A percentile compares a stretch with the other conserved stretches of the same genome.
These are phyloP conservation scores for Trichoderma erinaceum DNA, from an alignment of 495 filamentous ascomycete genomes.

Conservation along the genomic window DNA sequence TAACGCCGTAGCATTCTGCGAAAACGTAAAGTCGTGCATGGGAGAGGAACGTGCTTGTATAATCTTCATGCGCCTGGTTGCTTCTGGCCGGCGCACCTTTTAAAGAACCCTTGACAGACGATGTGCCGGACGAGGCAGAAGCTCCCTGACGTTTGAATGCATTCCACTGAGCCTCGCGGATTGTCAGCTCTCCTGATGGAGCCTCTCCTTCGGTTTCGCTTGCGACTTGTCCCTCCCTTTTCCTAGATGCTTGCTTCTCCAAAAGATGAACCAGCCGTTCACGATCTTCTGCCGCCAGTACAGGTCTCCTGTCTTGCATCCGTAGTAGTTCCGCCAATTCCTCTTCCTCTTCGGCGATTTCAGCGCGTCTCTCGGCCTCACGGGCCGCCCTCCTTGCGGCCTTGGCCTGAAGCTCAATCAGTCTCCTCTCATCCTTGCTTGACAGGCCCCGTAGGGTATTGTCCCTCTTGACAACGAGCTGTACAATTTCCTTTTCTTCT, in stretches of 20 bases:
- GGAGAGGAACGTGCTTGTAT: constrained; percentile 1
- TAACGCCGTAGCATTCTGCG: constrained; percentile 11
- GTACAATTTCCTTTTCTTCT: too few species aligned
- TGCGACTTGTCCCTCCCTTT: neutral
- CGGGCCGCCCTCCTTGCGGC: too few species aligned
- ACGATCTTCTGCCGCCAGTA: too few species aligned
- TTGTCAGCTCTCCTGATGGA: neutral
- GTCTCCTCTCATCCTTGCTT: too few species aligned
- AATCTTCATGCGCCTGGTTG: constrained; percentile 3
- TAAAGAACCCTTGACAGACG: neutral
- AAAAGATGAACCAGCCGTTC: too few species aligned
- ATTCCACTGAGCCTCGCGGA: neutral
- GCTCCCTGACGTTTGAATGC: neutral
- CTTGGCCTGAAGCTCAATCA: too few species aligned
- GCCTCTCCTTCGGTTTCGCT: neutral
- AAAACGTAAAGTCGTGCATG: constrained; percentile 11
- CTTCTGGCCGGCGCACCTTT: neutral
- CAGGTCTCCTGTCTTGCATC: too few species aligned
- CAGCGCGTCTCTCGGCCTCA: too few species aligned
- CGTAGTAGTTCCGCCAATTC: too few species aligned
- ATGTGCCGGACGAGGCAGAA: neutral
- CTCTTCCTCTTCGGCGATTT: too few species aligned
- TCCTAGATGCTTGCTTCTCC: neutral
- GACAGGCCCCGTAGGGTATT: too few species aligned
- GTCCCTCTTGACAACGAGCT: too few species aligned